Evolutionary conservation across 179 eudicot genomes (phyloP).

Genomic region (Camellia oleifera): DNA sequence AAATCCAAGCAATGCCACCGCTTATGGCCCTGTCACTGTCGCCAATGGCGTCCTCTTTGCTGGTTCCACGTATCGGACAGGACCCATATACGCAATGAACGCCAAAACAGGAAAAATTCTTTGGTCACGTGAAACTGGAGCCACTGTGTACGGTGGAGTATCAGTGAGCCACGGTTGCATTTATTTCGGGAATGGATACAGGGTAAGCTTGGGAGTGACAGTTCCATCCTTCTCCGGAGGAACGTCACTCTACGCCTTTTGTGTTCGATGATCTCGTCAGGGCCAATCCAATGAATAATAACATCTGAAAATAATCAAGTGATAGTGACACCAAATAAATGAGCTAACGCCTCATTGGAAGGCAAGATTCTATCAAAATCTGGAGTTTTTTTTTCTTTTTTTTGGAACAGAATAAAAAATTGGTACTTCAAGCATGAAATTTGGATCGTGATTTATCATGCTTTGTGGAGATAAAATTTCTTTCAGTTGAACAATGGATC

Average conservation of each 20-base stretch:
- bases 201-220: too few relatives aligned
- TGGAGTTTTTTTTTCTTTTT: too few relatives aligned
- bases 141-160: constrained; percentile 28
- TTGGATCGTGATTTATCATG: too few relatives aligned
- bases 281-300: too few relatives aligned
- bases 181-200: constrained; percentile 28
- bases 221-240: background rate
- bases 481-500: too few relatives aligned
- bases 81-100: constrained; percentile 51
- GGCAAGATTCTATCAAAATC: too few relatives aligned
- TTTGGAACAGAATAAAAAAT: too few relatives aligned
- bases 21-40: constrained; percentile 47
- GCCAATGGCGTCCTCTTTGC: constrained; percentile 58
- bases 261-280: background rate
- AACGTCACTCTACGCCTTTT: constrained; percentile 3
- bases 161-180: constrained; percentile 31
- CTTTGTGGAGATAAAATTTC: too few relatives aligned
- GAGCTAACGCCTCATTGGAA: too few relatives aligned
- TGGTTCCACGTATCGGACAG: constrained; percentile 28
- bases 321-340: too few relatives aligned
- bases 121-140: constrained; percentile 30
- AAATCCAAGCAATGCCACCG: constrained; percentile 37
- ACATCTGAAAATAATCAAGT: too few relatives aligned
- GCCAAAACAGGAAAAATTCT: constrained; percentile 23
- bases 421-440: too few relatives aligned